These are phyloP conservation scores for Fistulinella cinereoalba DNA, from an alignment of 1,284 basidiomycete species.

Conservation along the genomic window DNA sequence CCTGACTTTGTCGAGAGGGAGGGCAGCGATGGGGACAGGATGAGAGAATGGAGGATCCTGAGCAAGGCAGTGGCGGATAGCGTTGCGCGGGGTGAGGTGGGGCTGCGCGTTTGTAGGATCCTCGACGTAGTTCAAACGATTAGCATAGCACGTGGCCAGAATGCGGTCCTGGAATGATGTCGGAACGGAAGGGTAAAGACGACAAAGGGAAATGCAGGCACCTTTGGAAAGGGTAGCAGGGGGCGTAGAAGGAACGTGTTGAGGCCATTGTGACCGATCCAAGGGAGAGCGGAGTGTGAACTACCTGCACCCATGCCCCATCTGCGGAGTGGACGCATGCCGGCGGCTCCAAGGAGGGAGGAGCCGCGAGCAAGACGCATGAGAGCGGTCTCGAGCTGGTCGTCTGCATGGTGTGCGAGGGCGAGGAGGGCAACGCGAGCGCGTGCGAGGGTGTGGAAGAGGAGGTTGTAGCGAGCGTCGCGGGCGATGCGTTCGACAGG, in stretches of 20 bases:
- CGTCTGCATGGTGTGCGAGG: constrained; percentile 73
- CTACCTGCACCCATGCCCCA: constrained; percentile 69
- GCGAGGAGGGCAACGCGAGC: constrained; percentile 46
- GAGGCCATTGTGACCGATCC: constrained; percentile 56
- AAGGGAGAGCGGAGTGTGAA: constrained; percentile 35
- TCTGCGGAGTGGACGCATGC: constrained; percentile 60
- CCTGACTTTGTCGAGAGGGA: constrained; percentile 35
- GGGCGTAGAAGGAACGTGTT: constrained; percentile 66
- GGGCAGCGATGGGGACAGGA: constrained; percentile 21
- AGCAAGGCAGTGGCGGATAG: constrained; percentile 50
- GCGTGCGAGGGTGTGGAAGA: constrained; percentile 51
- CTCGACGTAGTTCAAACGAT: constrained; percentile 56
- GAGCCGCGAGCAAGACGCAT: constrained; percentile 63
- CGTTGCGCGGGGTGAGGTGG: constrained; percentile 64
- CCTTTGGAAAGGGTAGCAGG: constrained; percentile 64
- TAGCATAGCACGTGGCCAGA: constrained; percentile 65
- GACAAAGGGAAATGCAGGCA: constrained; percentile 28
- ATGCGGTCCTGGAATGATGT: constrained; percentile 57
- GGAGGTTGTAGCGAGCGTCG: constrained; percentile 51
- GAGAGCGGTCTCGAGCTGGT: constrained; percentile 75
- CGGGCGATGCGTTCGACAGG: constrained; percentile 58
- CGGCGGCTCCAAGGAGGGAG: constrained; percentile 52
- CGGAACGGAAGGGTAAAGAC: neutral
- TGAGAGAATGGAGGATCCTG: constrained; percentile 17
- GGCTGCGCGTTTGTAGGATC: constrained; percentile 75